These are phyloP conservation scores for Lodderomyces elongisporus DNA, from an alignment of 1,139 yeast species.

Conservation along the genomic window DNA sequence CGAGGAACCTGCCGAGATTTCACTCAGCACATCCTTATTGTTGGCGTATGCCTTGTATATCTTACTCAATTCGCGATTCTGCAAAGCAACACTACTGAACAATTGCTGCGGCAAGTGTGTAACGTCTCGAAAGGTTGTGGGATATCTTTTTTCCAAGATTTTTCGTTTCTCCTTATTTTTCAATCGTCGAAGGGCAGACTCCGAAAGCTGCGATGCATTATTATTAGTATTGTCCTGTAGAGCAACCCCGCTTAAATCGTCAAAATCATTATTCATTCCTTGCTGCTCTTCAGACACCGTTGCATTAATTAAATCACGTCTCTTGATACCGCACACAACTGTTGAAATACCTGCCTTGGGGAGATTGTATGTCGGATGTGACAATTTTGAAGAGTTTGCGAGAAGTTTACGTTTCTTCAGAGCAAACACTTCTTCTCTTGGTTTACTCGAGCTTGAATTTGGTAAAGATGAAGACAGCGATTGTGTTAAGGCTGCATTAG, in stretches of 20 bases:
- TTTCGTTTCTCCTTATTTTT: conserved; percentile 27
- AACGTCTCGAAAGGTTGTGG: conserved; percentile 31
- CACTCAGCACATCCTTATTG: conserved; percentile 19
- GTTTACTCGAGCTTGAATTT: not conserved
- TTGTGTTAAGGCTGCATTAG: not conserved
- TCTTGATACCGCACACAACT: conserved; percentile 41
- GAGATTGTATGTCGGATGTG: conserved; percentile 36
- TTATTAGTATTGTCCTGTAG: conserved; percentile 3
- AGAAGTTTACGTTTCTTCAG: conserved; percentile 6
- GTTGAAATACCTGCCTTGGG: conserved; percentile 48
- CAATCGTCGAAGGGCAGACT: conserved; percentile 31
- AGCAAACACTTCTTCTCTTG: not conserved
- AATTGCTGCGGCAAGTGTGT: conserved; percentile 34
- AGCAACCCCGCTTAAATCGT: conserved; percentile 34
- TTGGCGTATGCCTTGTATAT: conserved; percentile 17
- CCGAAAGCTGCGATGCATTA: conserved; percentile 20
- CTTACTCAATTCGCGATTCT: conserved; percentile 29
- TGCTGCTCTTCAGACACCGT: conserved; percentile 11
- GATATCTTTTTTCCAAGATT: conserved; percentile 35
- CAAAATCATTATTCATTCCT: conserved; percentile 38
- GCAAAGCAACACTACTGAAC: conserved; percentile 30
- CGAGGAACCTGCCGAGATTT: conserved; percentile 21
- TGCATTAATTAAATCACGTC: conserved; percentile 12
- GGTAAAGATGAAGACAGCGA: not conserved
- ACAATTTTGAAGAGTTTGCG: conserved; percentile 23